A percentile compares a stretch with the other conserved stretches of the same genome.
Conservation (phyloP, 2,329 filamentous ascomycete genomes). For the Sporothrix brasiliensis region DNA sequence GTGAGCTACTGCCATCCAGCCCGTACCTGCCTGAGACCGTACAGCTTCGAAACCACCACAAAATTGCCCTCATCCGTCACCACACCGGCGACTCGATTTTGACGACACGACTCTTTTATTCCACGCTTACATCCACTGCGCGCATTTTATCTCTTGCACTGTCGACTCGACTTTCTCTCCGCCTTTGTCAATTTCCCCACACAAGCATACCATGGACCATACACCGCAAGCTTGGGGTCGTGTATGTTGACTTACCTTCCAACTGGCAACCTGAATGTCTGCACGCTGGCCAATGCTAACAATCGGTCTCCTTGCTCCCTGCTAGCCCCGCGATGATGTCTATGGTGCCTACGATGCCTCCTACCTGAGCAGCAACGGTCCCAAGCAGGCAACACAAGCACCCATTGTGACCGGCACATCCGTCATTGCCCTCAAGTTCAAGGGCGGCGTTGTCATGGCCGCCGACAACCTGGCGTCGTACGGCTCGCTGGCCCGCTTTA, state of each 20-base stretch:
- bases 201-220: slow-evolving; percentile 61
- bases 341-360: slow-evolving; percentile 92
- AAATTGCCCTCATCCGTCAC: neutral
- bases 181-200: neutral
- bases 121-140: neutral
- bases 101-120: slow-evolving; percentile 2
- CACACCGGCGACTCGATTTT: neutral
- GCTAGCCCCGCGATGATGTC: slow-evolving; percentile 91
- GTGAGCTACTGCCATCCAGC: slow-evolving; percentile 29
- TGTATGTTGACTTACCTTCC: slow-evolving; percentile 53
- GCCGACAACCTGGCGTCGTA: slow-evolving; percentile 98
- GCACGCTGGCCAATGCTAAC: neutral
- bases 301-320: neutral
- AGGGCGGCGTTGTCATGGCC: slow-evolving; percentile 92
- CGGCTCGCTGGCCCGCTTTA: slow-evolving; percentile 94
- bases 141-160: neutral
- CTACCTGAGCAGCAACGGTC: slow-evolving; percentile 71
- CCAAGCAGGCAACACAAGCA: slow-evolving; percentile 84
- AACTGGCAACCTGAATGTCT: neutral
- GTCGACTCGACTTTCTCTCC: neutral
- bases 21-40: slow-evolving; percentile 17
- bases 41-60: neutral
- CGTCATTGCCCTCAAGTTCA: slow-evolving; percentile 93
- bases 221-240: slow-evolving; percentile 73
- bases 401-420: slow-evolving; percentile 97